Percentiles rank a stretch among this genome's conserved stretches.
Evolutionary conservation across 1,284 basidiomycete species (phyloP).

Genomic region (Tausonia pullulans): DNA sequence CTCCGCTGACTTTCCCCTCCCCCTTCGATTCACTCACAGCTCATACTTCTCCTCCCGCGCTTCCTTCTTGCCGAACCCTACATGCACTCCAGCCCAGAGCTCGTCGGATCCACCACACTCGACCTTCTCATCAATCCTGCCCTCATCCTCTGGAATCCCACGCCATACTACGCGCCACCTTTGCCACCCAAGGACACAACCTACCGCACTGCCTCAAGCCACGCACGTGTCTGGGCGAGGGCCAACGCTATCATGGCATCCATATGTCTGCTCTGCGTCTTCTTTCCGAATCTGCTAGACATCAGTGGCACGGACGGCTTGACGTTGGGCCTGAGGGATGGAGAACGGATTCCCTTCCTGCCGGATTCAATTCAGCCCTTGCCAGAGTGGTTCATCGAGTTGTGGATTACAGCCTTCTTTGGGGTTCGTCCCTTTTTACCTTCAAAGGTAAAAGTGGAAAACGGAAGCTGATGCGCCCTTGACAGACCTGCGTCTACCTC

Average conservation of each 20-base stretch:
- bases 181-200: neutral
- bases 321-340: neutral
- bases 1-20: neutral
- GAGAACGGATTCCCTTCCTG: neutral
- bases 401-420: slow-evolving; percentile 2
- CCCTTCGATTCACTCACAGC: neutral
- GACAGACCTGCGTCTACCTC: slow-evolving; percentile 6
- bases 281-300: neutral
- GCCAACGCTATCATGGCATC: neutral
- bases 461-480: no score
- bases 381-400: neutral
- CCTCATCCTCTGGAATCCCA: slow-evolving; percentile 8
- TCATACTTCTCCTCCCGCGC: slow-evolving; percentile 11
- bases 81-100: slow-evolving; percentile 3
- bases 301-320: neutral
- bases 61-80: slow-evolving; percentile 7
- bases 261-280: neutral
- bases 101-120: slow-evolving; percentile 1
- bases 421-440: neutral
- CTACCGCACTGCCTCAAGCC: neutral
- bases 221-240: neutral
- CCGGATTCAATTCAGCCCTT: neutral
- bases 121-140: slow-evolving; percentile 14
- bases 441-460: no score
- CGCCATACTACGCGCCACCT: slow-evolving; percentile 9